phyloP scores from a whole-genome alignment of 208 protist genomes.

The Leishmania mexicana region DNA sequence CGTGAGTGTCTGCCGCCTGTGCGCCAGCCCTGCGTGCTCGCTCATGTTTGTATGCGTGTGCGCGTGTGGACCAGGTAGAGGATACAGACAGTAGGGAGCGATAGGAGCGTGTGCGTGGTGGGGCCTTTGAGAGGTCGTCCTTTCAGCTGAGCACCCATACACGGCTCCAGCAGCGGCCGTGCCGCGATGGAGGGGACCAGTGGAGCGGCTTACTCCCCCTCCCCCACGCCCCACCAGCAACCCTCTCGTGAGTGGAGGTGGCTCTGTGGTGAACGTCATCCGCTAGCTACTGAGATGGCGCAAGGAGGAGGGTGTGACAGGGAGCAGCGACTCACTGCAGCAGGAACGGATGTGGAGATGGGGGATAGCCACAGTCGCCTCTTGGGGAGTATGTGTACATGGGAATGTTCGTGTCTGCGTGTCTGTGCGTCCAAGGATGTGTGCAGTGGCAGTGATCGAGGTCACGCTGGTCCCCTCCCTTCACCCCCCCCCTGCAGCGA shows the following conservation, averaged over 20 bases:
- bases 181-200: not conserved
- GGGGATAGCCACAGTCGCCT: no score
- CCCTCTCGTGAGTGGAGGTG: not conserved
- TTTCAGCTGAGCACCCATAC: not conserved
- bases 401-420: not conserved
- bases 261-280: not conserved
- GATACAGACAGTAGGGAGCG: not conserved
- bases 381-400: no score
- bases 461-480: not conserved
- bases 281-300: not conserved
- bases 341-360: not conserved
- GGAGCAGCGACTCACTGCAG: not conserved
- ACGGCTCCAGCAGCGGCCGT: not conserved
- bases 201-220: not conserved
- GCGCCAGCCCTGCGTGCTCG: not conserved
- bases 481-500: not conserved
- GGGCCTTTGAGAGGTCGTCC: not conserved
- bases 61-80: not conserved
- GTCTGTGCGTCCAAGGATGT: not conserved
- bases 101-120: not conserved
- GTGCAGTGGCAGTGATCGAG: not conserved
- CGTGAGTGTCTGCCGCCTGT: not conserved
- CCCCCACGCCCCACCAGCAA: not conserved
- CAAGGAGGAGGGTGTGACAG: not conserved
- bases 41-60: not conserved